Evolutionary conservation across 495 filamentous ascomycete species (phyloP), one percentile per base, ranked within the genome.

Genomic region (Amniculicola lignicola): DNA sequence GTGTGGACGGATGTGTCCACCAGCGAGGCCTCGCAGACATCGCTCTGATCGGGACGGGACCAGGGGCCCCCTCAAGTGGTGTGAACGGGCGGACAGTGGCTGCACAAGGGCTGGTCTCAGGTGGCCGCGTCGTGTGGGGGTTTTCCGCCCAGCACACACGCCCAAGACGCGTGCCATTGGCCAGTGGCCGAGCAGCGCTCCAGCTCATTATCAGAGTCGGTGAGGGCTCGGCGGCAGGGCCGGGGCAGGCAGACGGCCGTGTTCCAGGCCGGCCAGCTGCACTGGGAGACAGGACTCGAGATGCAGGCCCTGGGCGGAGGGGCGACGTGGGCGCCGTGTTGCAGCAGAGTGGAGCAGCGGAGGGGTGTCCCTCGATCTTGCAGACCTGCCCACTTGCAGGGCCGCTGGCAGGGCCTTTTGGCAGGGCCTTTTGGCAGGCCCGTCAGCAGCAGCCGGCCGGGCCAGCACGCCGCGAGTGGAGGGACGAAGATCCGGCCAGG

Each of bases 51-150:
- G 54, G 54, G 45, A 45, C 25, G 35, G 38, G 16, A 50, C 25
- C 50, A 37, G 36, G 35, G 49, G 21, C 39, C n/a, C 18, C 38
- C 28, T 37, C 57, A 41, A 54, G 50, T 60, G 41, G 50, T 54
- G 49, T 51, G 46, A 58, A 51, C 37, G 25, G 44, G 54, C 45
- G 45, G 45, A 29, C 54, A 18, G 54, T 58, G 54, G 54, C 54
- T 58, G 46, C 37, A 44, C 54, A 38, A 40, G 53, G 53, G 53
- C 35, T 14, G 44, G 53, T 59, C 56, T 59, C 56, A 52, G 27
- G 48, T 49, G 53, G n/a, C n/a, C 43, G 35, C 44, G 15, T 16
- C 36, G 57, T 54, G 57, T 60, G 57, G 57, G 57, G 57, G 57
- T 59, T 38, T 12, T 37, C 27, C 51, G 25, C 28, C 42, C 44